Evolutionary conservation across 1,284 basidiomycete genomes (phyloP), one percentile per base, ranked within the genome.

Genomic region (Cutaneotrichosporon cavernicola): DNA sequence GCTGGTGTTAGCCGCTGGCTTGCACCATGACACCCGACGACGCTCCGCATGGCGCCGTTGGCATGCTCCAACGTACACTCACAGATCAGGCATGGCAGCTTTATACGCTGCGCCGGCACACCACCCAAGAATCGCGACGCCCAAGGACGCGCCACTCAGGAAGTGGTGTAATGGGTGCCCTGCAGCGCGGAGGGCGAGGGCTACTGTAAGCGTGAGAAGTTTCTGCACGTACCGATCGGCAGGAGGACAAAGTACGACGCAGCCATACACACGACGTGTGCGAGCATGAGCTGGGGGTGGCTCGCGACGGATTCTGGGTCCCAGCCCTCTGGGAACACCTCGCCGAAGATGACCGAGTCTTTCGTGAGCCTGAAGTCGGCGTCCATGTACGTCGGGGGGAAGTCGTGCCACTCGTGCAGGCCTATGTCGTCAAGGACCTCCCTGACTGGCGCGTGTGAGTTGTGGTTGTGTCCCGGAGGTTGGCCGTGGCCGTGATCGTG

Each of bases 171-270:
- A 65, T 6, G 75, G 72, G 57, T 77, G 75, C 38, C 70, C 61
- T 2, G 75, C 75, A 6, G 76, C 72, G 40, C 75, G 68, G 10
- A 78, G 70, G 1, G 72, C 73, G 49, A 78, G 68, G 31, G 70
- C 76, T 78, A 61, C 11, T 11, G 36, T 21, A 47, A 32, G 46
- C 50, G 57, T 58, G 21, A 16, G 55, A 30, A 22, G 21, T 21
- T 22, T 49, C 47, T 6, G 47, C n/a, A 49, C 72, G 72, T 47
- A 75, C 76, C 64, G 18, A 78, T 66, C 4, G 78, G 78, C 10
- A 80, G 65, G 1, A 68, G 58, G 2, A 58, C 76, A 69, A 78
- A 78, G 66, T 77, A 80, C 16, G 77, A 75, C 11, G 66, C 40
- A 4, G 64, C 61, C 67, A 76, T 73, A 14, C 64, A 63, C 4